Evolutionary conservation across 2,329 filamentous ascomycete species (phyloP).

Genomic region (Truncatella angustata): DNA sequence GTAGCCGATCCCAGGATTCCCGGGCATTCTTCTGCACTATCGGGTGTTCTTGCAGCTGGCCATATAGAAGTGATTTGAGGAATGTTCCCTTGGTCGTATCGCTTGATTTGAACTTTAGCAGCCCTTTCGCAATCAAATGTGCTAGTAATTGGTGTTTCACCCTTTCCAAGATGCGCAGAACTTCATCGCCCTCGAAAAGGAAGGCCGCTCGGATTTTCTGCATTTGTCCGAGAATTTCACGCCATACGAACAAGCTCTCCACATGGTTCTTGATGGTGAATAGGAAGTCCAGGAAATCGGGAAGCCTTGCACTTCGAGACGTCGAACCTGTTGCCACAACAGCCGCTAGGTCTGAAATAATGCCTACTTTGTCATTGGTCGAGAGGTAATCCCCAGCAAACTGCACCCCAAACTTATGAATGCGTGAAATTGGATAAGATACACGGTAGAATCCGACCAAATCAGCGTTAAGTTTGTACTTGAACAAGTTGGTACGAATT

Average conservation of each 20-base stretch:
- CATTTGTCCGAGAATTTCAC: slow-evolving; percentile 7
- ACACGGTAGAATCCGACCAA: slow-evolving; percentile 9
- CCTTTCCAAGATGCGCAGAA: neutral
- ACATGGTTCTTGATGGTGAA: slow-evolving; percentile 1
- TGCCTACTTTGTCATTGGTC: slow-evolving; percentile 6
- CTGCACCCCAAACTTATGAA: slow-evolving; percentile 7
- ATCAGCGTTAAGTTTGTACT: slow-evolving; percentile 9
- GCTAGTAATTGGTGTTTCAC: neutral
- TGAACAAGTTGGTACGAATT: slow-evolving; percentile 2
- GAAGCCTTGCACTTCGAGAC: neutral
- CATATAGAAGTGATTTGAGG: slow-evolving; percentile 1
- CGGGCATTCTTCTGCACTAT: neutral
- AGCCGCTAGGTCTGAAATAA: slow-evolving; percentile 9
- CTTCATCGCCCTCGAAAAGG: slow-evolving; percentile 2
- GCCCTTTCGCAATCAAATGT: neutral
- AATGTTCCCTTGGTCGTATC: neutral
- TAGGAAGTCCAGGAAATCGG: slow-evolving; percentile 8
- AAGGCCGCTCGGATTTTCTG: neutral
- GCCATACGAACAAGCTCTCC: neutral
- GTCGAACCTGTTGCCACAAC: neutral
- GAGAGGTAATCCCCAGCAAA: slow-evolving; percentile 4
- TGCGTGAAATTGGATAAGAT: slow-evolving; percentile 5
- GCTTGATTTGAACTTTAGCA: neutral
- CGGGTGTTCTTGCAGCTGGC: slow-evolving; percentile 6
- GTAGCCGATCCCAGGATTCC: neutral